These are phyloP conservation scores for Leptographium procerum DNA, from an alignment of 2,329 filamentous ascomycete genomes.

Conservation along the genomic window DNA sequence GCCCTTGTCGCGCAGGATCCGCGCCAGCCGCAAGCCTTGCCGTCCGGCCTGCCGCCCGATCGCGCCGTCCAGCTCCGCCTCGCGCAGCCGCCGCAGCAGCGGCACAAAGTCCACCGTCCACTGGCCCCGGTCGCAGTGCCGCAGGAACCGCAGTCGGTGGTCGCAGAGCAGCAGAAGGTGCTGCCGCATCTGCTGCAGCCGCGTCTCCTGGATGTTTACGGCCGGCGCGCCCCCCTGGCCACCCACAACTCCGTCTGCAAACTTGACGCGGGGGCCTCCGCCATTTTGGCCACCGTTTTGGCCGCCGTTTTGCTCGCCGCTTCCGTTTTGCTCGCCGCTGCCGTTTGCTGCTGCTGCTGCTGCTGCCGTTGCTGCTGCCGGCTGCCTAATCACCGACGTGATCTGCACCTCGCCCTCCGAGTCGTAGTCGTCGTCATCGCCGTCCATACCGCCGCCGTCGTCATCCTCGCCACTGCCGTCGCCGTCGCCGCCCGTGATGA, in stretches of 20 bases:
- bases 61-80: slow-evolving; percentile 70
- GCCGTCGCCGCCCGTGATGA: slow-evolving; percentile 16
- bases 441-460: slow-evolving; percentile 16
- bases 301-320: background rate
- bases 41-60: slow-evolving; percentile 68
- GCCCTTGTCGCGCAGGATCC: slow-evolving; percentile 75
- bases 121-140: slow-evolving; percentile 57
- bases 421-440: slow-evolving; percentile 14
- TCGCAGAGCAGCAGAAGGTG: slow-evolving; percentile 64
- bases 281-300: slow-evolving; percentile 11
- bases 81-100: slow-evolving; percentile 58
- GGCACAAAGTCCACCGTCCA: slow-evolving; percentile 79
- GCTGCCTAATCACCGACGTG: background rate
- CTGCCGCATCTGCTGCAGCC: slow-evolving; percentile 51
- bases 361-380: background rate
- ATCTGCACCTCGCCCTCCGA: slow-evolving; percentile 15
- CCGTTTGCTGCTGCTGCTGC: background rate
- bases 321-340: slow-evolving; percentile 12
- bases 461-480: slow-evolving; percentile 27
- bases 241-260: slow-evolving; percentile 37
- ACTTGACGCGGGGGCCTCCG: slow-evolving; percentile 33
- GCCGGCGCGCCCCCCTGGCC: slow-evolving; percentile 4
- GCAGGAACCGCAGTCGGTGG: slow-evolving; percentile 56
- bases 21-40: slow-evolving; percentile 68
- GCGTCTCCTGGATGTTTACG: slow-evolving; percentile 22